These are phyloP conservation scores for Aurifilum marmelostoma DNA, from an alignment of 2,329 filamentous ascomycete species.

Conservation along the genomic window DNA sequence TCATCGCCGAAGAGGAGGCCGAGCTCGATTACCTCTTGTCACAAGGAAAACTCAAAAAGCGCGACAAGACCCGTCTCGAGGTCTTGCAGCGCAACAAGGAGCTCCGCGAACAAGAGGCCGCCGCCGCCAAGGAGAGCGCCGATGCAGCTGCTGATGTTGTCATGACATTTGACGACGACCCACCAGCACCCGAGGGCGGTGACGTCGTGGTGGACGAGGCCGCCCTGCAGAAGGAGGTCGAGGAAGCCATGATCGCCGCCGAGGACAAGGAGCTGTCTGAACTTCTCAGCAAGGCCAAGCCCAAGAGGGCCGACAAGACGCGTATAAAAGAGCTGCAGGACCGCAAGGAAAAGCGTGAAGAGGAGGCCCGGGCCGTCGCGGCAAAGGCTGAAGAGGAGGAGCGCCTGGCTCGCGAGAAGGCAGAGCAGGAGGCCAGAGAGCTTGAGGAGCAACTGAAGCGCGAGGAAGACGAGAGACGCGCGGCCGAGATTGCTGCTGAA, in stretches of 20 bases:
- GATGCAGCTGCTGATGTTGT: slow-evolving; percentile 1
- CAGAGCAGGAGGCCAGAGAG: slow-evolving; percentile 23
- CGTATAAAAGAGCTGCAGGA: slow-evolving; percentile 28
- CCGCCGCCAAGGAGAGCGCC: slow-evolving; percentile 13
- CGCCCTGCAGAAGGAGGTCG: slow-evolving; percentile 11
- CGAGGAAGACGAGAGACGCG: slow-evolving; percentile 14
- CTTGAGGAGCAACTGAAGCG: slow-evolving; percentile 21
- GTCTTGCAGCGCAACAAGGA: slow-evolving; percentile 22
- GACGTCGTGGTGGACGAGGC: slow-evolving; percentile 10
- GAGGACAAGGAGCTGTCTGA: slow-evolving; percentile 26
- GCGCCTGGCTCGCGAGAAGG: slow-evolving; percentile 17
- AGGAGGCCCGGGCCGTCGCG: slow-evolving; percentile 19
- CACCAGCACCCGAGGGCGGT: slow-evolving; percentile 11
- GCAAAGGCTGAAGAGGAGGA: slow-evolving; percentile 21
- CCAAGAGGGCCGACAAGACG: slow-evolving; percentile 20
- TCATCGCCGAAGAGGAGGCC: slow-evolving; percentile 23
- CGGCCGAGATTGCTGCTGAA: slow-evolving; percentile 25
- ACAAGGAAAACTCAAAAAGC: slow-evolving; percentile 22
- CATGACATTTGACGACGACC: background rate
- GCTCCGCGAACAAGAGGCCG: slow-evolving; percentile 22
- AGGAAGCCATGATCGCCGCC: slow-evolving; percentile 21
- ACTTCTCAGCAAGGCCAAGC: slow-evolving; percentile 17
- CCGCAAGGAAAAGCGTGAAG: slow-evolving; percentile 23
- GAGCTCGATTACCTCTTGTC: slow-evolving; percentile 24
- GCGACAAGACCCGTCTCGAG: slow-evolving; percentile 24